phyloP scores from a whole-genome alignment of 257 asterid species.

The Primulina eburnea region DNA sequence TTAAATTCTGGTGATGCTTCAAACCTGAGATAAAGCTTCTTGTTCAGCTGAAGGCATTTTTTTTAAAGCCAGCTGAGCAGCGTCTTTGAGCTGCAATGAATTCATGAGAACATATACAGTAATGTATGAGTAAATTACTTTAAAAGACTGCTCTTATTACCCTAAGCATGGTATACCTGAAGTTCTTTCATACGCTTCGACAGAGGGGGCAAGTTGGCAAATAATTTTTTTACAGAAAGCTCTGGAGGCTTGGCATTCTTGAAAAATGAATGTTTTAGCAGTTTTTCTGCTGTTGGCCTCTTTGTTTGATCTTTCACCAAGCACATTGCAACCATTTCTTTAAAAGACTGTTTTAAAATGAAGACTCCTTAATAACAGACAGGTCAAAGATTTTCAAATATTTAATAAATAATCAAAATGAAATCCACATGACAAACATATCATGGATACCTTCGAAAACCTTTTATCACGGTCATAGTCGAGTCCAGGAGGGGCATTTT shows the following conservation, averaged over 20 bases:
- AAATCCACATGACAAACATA: slow-evolving; percentile 21
- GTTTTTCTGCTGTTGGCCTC: slow-evolving; percentile 95
- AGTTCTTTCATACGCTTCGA: slow-evolving; percentile 94
- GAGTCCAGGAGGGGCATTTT: slow-evolving; percentile 99
- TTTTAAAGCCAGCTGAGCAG: slow-evolving; percentile 93
- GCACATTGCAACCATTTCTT: slow-evolving; percentile 99
- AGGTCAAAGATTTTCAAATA: slow-evolving; percentile 21
- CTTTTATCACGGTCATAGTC: slow-evolving; percentile 98
- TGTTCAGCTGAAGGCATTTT: slow-evolving; percentile 89
- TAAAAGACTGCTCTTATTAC: slow-evolving; percentile 20
- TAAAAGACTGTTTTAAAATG: slow-evolving; percentile 70
- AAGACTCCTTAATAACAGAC: slow-evolving; percentile 28
- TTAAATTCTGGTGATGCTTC: slow-evolving; percentile 24
- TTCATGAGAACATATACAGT: slow-evolving; percentile 26
- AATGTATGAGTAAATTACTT: slow-evolving; percentile 19
- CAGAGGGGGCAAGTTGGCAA: slow-evolving; percentile 84
- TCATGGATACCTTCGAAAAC: slow-evolving; percentile 79
- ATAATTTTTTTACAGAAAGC: slow-evolving; percentile 74
- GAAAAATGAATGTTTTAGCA: slow-evolving; percentile 91
- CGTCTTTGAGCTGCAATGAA: slow-evolving; percentile 76
- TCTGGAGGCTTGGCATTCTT: slow-evolving; percentile 93
- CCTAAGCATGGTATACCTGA: slow-evolving; percentile 51
- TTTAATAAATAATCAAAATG: slow-evolving; percentile 2
- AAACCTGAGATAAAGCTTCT: slow-evolving; percentile 97
- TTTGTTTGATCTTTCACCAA: slow-evolving; percentile 98